Base-by-base conservation (phyloP, 192 early-diverging fungal species). In the Gaertneriomyces sp. region DNA sequence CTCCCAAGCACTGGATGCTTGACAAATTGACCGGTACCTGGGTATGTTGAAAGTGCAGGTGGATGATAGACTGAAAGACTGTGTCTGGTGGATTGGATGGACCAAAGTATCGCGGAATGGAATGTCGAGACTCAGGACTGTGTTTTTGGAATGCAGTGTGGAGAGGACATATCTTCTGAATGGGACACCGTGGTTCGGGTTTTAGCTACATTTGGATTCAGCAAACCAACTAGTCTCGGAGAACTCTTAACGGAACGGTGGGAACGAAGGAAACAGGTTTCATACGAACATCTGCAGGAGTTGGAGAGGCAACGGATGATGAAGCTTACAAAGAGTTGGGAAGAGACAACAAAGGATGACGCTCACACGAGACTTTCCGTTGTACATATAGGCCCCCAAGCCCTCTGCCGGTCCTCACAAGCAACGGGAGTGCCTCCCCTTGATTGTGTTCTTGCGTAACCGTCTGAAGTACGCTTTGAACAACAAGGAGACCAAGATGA, bases 1-100 rank as follows among this genome's bases (percentile, higher is more conserved):
- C 98, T 51, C 98, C 98, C 82, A 94, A 94, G 88, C 95, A 98
- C 89, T 99, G 98, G 98, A 96, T 99, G 94, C 88, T 99, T 75
- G 96, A 98, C 93, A 99, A 99, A 83, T 90, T 99, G 68, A 93
- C 94, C 80, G 98, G 97, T 76, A 96, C 89, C 74, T 92, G 88
- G 87, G 82, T 79, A 81, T 56, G 76, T 77, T 43, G 53, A 55
- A 3, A 9, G 20, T 16, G 25, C 25, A 33, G 25, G 25, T 33
- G 25, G 25, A 33, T 33, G 25, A 2, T 33, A 33, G 25, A 33
- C 25, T 2, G 25, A 33, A 33, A 33, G 25, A 2, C 25, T 33
- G 0, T 33, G 25, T 33, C 25, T 33, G 25, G 25, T 33, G 25
- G 25, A 33, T 33, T 33, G 25, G 1, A 33, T 33, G 25, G 25